phyloP scores from a whole-genome alignment of 2,329 filamentous ascomycete genomes.

The Epichloe amarillans region DNA sequence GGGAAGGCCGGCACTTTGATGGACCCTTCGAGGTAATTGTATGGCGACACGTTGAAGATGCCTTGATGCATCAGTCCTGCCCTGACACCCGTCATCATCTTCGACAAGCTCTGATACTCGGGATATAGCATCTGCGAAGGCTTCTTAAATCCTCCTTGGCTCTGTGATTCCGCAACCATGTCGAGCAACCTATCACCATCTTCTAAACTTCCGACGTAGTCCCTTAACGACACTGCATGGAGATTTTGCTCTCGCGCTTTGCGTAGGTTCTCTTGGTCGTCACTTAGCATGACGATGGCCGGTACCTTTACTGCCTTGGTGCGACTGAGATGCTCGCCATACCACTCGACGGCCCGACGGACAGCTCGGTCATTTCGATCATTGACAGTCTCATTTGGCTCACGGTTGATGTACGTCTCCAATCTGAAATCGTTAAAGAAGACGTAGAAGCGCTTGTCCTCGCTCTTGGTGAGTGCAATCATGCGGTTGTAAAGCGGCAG shows the following conservation, averaged over 20 bases:
- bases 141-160: conserved; percentile 50
- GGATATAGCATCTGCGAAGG: conserved; percentile 63
- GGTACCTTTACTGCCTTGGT: conserved; percentile 51
- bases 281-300: conserved; percentile 81
- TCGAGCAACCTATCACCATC: conserved; percentile 79
- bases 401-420: conserved; percentile 73
- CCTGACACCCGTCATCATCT: conserved; percentile 88
- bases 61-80: conserved; percentile 84
- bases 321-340: conserved; percentile 62
- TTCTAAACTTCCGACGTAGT: conserved; percentile 75
- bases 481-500: conserved; percentile 90
- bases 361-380: conserved; percentile 93
- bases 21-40: conserved; percentile 93
- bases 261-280: conserved; percentile 75
- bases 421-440: conserved; percentile 98
- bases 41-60: conserved; percentile 88
- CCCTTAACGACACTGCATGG: conserved; percentile 51
- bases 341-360: conserved; percentile 78
- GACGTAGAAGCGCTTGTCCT: conserved; percentile 94
- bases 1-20: conserved; percentile 84
- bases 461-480: conserved; percentile 80
- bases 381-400: conserved; percentile 76
- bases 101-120: conserved; percentile 80
- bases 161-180: conserved; percentile 76
- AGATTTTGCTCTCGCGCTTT: conserved; percentile 69